Base-by-base conservation (phyloP, 2,329 filamentous ascomycete genomes). In the Thermothelomyces thermophilus region DNA sequence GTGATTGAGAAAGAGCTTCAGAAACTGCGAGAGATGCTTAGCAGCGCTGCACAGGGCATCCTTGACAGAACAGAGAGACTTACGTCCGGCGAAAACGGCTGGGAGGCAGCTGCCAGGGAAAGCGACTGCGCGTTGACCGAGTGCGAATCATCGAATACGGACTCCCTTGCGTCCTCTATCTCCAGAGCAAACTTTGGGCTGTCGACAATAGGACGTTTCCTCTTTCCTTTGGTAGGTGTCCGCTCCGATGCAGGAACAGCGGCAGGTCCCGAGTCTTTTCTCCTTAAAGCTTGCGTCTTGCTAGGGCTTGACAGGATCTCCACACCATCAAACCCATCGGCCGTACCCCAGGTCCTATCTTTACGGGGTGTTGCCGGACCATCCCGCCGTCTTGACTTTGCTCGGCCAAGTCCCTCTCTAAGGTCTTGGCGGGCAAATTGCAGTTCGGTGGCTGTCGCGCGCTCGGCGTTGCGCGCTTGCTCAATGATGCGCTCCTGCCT, bases 311-410 rank as follows among this genome's bases (percentile, higher is more conserved):
- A 63, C 7, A 72, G 70, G 48, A 80, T 70, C 54, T 82, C 78
- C 55, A 80, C 70, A 52, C 87, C 81, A 52, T 90, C 86, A 59
- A 93, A 93, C 0, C 87, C 87, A 66, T 93, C 87, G 1, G 84
- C 77, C 43, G 86, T 70, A 1, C 76, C 73, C 67, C 78, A 78
- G 1, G 76, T 81, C 57, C 70, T 73, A 26, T 73, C 74, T 63
- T 80, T 86, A 2, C 83, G 83, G 0, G 85, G 87, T 1, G 71
- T 74, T 0, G 68, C 62, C 0, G 69, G 68, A 3, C 58, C 60
- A 17, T 62, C 63, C 14, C 73, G 75, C 59, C 71, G 78, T 49
- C 78, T 66, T 8, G 52, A 58, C 45, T 63, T 68, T 16, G 64
- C 56, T 70, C 74, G 46, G 66, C 72, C 57, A 65, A 74, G 58